These are phyloP conservation scores for Eurotiales sp. DNA, from an alignment of 2,329 filamentous ascomycete species.

Conservation along the genomic window DNA sequence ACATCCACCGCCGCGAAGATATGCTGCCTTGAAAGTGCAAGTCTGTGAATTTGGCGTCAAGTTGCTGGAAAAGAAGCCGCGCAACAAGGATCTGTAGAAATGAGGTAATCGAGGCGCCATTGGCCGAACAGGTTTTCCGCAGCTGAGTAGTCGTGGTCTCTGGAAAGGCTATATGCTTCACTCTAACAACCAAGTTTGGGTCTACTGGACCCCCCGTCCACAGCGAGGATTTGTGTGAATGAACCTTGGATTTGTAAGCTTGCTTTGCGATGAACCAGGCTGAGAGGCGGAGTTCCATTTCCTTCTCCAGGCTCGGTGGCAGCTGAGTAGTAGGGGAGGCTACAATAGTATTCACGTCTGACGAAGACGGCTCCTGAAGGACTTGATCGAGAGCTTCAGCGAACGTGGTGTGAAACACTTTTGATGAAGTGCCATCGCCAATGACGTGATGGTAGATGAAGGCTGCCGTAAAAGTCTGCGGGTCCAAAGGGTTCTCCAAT, in stretches of 20 bases:
- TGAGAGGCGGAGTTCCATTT: slow-evolving; percentile 39
- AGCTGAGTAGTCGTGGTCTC: slow-evolving; percentile 26
- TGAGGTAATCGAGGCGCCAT: slow-evolving; percentile 41
- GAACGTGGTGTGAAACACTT: slow-evolving; percentile 45
- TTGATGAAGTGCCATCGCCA: slow-evolving; percentile 44
- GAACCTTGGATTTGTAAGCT: slow-evolving; percentile 23
- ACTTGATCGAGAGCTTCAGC: slow-evolving; percentile 30
- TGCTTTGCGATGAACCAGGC: slow-evolving; percentile 32
- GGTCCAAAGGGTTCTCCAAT: slow-evolving; percentile 24
- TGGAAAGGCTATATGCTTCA: slow-evolving; percentile 32
- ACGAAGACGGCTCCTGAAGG: slow-evolving; percentile 8
- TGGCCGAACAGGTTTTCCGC: slow-evolving; percentile 29
- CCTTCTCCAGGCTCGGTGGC: slow-evolving; percentile 38
- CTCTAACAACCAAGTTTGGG: slow-evolving; percentile 22
- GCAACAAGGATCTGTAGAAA: slow-evolving; percentile 39
- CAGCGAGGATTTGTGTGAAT: slow-evolving; percentile 21
- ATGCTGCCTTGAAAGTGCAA: slow-evolving; percentile 34
- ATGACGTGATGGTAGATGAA: slow-evolving; percentile 50
- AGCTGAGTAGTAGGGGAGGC: slow-evolving; percentile 25
- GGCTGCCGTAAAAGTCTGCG: slow-evolving; percentile 36
- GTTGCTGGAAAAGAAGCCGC: slow-evolving; percentile 24
- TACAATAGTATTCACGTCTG: slow-evolving; percentile 21
- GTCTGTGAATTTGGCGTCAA: slow-evolving; percentile 21
- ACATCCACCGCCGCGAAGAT: slow-evolving; percentile 37
- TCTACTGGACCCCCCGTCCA: slow-evolving; percentile 35